Conservation (phyloP, 2,329 filamentous ascomycete genomes). For the Penicillium psychrosexuale region DNA sequence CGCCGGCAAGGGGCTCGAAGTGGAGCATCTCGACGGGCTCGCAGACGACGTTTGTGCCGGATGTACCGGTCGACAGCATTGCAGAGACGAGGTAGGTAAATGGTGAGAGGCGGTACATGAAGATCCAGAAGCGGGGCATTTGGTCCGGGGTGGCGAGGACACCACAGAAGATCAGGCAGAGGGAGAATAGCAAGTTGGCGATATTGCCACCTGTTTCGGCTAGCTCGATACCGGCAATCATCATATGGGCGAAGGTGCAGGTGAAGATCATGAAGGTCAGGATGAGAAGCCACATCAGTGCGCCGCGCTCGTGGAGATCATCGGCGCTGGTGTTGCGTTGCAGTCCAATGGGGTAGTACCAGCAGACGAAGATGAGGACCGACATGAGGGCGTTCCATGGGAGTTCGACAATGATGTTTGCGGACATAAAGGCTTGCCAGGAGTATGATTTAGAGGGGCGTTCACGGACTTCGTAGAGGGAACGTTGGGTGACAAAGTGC, state of each 20-base stretch:
- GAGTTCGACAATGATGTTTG: constrained; percentile 69
- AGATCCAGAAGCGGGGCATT: constrained; percentile 72
- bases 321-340: constrained; percentile 42
- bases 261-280: constrained; percentile 69
- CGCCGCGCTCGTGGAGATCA: constrained; percentile 54
- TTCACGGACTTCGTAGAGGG: constrained; percentile 60
- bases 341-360: constrained; percentile 63
- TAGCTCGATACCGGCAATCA: constrained; percentile 66
- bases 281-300: constrained; percentile 62
- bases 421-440: constrained; percentile 68
- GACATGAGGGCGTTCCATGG: constrained; percentile 63
- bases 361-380: constrained; percentile 61
- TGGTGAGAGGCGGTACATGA: constrained; percentile 69
- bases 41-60: constrained; percentile 31
- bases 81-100: constrained; percentile 60
- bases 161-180: constrained; percentile 59
- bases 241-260: constrained; percentile 69
- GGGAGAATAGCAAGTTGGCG: constrained; percentile 58
- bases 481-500: constrained; percentile 56
- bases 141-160: constrained; percentile 51
- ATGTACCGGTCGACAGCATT: constrained; percentile 42
- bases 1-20: constrained; percentile 52
- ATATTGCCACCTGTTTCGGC: constrained; percentile 66
- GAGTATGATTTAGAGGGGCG: constrained; percentile 68
- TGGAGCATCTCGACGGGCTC: constrained; percentile 31